Conservation (phyloP, 2,329 filamentous ascomycete species). For the Cladosporium velox region DNA sequence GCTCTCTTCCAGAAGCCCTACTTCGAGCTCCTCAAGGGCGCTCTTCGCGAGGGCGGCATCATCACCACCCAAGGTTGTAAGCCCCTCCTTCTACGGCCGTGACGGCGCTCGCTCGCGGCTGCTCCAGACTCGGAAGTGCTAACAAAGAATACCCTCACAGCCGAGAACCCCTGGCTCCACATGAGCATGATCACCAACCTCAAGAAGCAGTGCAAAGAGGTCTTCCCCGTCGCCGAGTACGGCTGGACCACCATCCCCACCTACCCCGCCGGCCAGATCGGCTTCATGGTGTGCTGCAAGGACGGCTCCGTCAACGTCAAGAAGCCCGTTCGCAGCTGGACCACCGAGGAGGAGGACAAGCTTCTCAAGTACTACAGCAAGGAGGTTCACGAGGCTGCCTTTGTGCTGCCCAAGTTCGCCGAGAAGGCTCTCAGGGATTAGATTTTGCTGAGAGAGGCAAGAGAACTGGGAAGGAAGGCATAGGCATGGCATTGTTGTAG, state of each 20-base stretch:
- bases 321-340: conserved; percentile 80
- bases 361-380: conserved; percentile 97
- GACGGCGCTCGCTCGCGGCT: neutral
- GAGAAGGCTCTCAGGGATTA: conserved; percentile 60
- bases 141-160: conserved; percentile 51
- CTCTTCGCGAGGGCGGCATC: conserved; percentile 91
- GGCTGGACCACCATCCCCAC: conserved; percentile 99
- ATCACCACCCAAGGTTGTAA: conserved; percentile 99
- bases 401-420: conserved; percentile 91
- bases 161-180: conserved; percentile 99
- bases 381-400: conserved; percentile 93
- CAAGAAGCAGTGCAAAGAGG: conserved; percentile 93
- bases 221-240: conserved; percentile 98
- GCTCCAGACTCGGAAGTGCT: neutral
- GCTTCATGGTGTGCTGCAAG: conserved; percentile 99
- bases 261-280: conserved; percentile 98
- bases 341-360: conserved; percentile 84
- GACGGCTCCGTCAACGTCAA: conserved; percentile 80
- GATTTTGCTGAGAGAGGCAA: neutral
- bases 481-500: conserved; percentile 1
- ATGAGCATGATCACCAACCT: conserved; percentile 89
- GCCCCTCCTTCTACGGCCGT: conserved; percentile 52
- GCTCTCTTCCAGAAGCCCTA: conserved; percentile 97
- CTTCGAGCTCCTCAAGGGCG: conserved; percentile 89
- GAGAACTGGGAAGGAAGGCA: neutral